These are phyloP conservation scores for Fragilaria crotonensis DNA, from an alignment of 108 stramenopile species.

Conservation along the genomic window DNA sequence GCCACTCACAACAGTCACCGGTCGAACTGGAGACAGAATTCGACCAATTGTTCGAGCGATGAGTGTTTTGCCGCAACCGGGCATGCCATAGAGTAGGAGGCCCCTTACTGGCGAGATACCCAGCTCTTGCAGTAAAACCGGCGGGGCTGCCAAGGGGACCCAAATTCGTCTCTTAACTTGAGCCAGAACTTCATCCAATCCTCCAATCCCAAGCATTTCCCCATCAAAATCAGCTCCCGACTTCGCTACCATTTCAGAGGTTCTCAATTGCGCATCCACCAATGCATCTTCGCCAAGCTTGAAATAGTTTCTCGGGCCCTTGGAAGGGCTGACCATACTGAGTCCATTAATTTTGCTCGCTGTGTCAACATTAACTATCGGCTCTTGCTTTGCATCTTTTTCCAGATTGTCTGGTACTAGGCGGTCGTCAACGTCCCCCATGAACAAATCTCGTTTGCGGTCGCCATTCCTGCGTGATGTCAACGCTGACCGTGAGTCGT, in stretches of 20 bases:
- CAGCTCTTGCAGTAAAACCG: constrained; percentile 55
- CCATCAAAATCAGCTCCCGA: constrained; percentile 66
- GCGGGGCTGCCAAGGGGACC: constrained; percentile 82
- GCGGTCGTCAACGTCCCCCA: constrained; percentile 17
- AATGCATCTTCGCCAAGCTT: neutral
- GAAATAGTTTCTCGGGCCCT: neutral
- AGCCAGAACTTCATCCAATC: constrained; percentile 72
- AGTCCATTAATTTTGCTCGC: constrained; percentile 5
- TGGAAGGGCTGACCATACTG: neutral
- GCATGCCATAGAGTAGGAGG: constrained; percentile 65
- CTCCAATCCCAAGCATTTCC: constrained; percentile 65
- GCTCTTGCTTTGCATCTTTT: constrained; percentile 22
- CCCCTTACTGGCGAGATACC: constrained; percentile 79
- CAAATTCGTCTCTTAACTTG: constrained; percentile 75
- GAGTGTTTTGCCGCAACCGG: constrained; percentile 77
- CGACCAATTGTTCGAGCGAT: constrained; percentile 64
- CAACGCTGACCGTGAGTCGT: constrained; percentile 35
- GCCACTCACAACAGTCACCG: constrained; percentile 49
- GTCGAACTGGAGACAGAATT: constrained; percentile 63
- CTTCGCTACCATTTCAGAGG: constrained; percentile 62
- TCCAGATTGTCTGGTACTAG: constrained; percentile 23
- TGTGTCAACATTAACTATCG: neutral
- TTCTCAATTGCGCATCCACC: constrained; percentile 28
- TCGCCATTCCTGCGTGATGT: constrained; percentile 16
- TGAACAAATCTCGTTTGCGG: constrained; percentile 33